Conservation (phyloP, 106 monocot genomes). For the Iris macrosiphon region DNA sequence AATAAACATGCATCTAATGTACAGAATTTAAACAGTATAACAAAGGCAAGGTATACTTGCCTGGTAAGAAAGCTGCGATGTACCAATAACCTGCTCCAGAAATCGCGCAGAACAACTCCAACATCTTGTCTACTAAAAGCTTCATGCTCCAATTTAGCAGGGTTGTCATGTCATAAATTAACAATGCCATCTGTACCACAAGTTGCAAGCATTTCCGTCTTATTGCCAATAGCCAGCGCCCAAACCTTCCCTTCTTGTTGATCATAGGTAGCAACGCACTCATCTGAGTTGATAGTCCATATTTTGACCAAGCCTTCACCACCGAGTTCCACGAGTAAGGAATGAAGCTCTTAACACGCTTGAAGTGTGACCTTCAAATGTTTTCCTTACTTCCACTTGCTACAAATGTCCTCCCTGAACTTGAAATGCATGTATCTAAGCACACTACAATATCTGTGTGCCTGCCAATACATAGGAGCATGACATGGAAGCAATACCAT, state of each 20-base stretch:
- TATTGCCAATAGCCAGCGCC: slow-evolving; percentile 84
- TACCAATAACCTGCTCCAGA: too few relatives aligned
- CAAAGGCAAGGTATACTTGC: too few relatives aligned
- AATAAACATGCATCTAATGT: too few relatives aligned
- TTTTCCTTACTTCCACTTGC: slow-evolving; percentile 94
- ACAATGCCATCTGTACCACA: slow-evolving; percentile 80
- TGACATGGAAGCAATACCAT: slow-evolving; percentile 85
- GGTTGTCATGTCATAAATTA: slow-evolving; percentile 85
- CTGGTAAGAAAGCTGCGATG: too few relatives aligned
- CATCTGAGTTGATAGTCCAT: slow-evolving; percentile 84
- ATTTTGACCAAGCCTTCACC: slow-evolving; percentile 96
- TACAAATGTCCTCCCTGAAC: slow-evolving; percentile 51
- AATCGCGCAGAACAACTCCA: too few relatives aligned
- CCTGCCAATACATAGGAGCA: slow-evolving; percentile 76
- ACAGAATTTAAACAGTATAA: too few relatives aligned
- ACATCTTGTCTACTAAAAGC: slow-evolving; percentile 72
- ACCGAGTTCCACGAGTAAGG: slow-evolving; percentile 82
- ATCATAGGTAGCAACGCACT: slow-evolving; percentile 95
- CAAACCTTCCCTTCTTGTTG: slow-evolving; percentile 93
- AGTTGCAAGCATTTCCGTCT: slow-evolving; percentile 90
- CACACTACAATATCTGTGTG: slow-evolving; percentile 86
- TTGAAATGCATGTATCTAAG: slow-evolving; percentile 67
- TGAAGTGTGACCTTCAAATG: slow-evolving; percentile 95
- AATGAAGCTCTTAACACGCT: slow-evolving; percentile 83
- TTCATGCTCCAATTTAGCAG: slow-evolving; percentile 75